Percentiles rank a stretch among this genome's conserved stretches.
These are phyloP conservation scores for Kingdonia uniflora DNA, from an alignment of 164 flowering plant genomes.

Conservation along the genomic window DNA sequence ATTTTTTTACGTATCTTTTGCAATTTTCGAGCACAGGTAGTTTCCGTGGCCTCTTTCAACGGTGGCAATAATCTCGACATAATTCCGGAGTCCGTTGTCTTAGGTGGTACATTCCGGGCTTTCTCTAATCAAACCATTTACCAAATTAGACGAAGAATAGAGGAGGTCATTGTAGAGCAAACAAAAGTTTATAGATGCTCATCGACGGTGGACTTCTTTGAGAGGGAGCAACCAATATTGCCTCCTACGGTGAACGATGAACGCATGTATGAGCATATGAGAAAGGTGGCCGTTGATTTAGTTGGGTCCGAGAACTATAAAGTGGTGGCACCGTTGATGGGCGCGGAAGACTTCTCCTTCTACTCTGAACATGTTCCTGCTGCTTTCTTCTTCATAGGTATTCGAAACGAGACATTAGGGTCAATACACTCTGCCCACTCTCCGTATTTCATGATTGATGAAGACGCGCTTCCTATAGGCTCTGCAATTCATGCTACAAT, in stretches of 20 bases:
- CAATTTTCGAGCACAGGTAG: slow-evolving; percentile 44
- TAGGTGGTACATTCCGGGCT: slow-evolving; percentile 87
- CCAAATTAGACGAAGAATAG: slow-evolving; percentile 44
- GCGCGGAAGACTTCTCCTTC: slow-evolving; percentile 94
- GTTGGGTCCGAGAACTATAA: slow-evolving; percentile 43
- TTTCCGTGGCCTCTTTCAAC: slow-evolving; percentile 63
- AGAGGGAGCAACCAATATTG: slow-evolving; percentile 39
- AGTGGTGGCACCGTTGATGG: slow-evolving; percentile 64
- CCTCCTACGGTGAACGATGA: slow-evolving; percentile 79
- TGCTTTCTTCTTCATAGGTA: slow-evolving; percentile 68
- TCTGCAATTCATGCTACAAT: slow-evolving; percentile 79
- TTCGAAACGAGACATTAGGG: slow-evolving; percentile 64
- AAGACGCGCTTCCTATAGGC: slow-evolving; percentile 61
- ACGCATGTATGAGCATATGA: slow-evolving; percentile 55
- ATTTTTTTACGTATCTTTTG: not conserved
- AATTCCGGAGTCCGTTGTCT: slow-evolving; percentile 39
- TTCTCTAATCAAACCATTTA: slow-evolving; percentile 61
- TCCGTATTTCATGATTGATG: slow-evolving; percentile 79
- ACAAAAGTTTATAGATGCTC: slow-evolving; percentile 66
- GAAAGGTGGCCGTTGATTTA: slow-evolving; percentile 42
- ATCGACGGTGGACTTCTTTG: slow-evolving; percentile 68
- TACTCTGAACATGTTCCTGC: slow-evolving; percentile 65
- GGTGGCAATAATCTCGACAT: slow-evolving; percentile 41
- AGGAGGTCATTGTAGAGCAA: slow-evolving; percentile 72
- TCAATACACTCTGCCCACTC: slow-evolving; percentile 63